Base-by-base conservation (phyloP, 2,329 filamentous ascomycete species). In the Alternaria arbusti region DNA sequence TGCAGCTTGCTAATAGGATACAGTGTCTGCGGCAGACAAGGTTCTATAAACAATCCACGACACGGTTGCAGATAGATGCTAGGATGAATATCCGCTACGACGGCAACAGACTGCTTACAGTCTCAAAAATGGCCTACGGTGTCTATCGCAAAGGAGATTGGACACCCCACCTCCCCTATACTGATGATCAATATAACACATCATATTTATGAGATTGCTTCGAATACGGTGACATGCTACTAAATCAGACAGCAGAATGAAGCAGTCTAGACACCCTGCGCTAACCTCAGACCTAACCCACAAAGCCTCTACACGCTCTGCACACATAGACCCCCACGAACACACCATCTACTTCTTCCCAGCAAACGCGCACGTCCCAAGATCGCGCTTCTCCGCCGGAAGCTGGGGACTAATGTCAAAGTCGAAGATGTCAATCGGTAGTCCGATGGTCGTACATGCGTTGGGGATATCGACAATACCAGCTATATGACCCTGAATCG, bases 351-450 rank as follows among this genome's bases (percentile, higher is more conserved):
- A 22, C 40, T 72, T 73, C 47, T 67, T 73, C 45, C 82, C 85
- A 6, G 83, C 81, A 76, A 88, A 91, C 1, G 91, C 92, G 78
- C 92, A 96, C 44, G 77, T 83, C 1, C 91, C 91, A 86, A 94
- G 86, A 75, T 94, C 89, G 61, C 84, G 79, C 82, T 88, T 88
- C 75, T 87, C 83, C 3, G 86, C 87, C 7, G 85, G 84, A 6
- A 84, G 84, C 59, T 86, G 85, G 0, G 93, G 92, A 50, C 89
- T 87, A 70, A 97, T 95, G 77, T 97, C 94, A 80, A 97, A 97
- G 75, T 96, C 92, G 73, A 97, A 97, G 57, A 97, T 96, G 81
- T 97, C 94, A 85, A 97, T 93, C 1, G 94, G 94, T 57, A 97
- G 77, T 0, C 93, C 94, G 63, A 97, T 83, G 0, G 94, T 97